Evolutionary conservation across 805 yeast species (phyloP), one percentile per base, ranked within the genome.

Genomic region (Pichia membranifaciens): DNA sequence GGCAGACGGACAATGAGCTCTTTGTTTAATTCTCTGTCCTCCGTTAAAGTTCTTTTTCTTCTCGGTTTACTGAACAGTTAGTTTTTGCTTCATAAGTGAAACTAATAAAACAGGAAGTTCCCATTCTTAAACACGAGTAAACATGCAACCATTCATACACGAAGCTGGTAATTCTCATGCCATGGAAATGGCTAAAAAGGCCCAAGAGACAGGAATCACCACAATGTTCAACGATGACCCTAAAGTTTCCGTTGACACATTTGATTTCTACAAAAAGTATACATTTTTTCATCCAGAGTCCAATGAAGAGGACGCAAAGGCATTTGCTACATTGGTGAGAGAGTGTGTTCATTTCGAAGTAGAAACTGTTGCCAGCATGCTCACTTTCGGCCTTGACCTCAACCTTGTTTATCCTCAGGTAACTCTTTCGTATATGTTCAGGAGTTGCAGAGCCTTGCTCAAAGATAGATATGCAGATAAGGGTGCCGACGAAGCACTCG

Each of bases 291-390:
- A 48, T 20, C 54, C 54, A 31, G 45, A 35, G 15, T 25, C 38
- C 4, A 45, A 42, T 15, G 28, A 37, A 4, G 43, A 36, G 15
- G 53, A 51, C 36, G 35, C 22, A 7, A 36, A 46, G 13, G 33
- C 44, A 18, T 52, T 38, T 31, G 55, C 51, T 25, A 45, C 51
- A 16, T 40, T 52, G 12, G 39, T 49, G 10, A 45, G 52, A 41
- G 48, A 49, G 40, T 49, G 53, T 40, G 44, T 49, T n/a, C 55
- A 52, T 28, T 52, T 52, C 39, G 55, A 52, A 37, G 43, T 52
- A 29, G 55, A 52, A 23, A 52, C 55, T 5, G 20, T 47, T 16
- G 42, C 53, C 23, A 49, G 51, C 38, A 44, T 52, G 53, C 43
- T 47, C 16, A 49, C 50, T 5, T 47, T 52, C 42, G 55, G 55